Evolutionary conservation across 163 green algal genomes (phyloP).

Genomic region (Scenedesmus sp.): DNA sequence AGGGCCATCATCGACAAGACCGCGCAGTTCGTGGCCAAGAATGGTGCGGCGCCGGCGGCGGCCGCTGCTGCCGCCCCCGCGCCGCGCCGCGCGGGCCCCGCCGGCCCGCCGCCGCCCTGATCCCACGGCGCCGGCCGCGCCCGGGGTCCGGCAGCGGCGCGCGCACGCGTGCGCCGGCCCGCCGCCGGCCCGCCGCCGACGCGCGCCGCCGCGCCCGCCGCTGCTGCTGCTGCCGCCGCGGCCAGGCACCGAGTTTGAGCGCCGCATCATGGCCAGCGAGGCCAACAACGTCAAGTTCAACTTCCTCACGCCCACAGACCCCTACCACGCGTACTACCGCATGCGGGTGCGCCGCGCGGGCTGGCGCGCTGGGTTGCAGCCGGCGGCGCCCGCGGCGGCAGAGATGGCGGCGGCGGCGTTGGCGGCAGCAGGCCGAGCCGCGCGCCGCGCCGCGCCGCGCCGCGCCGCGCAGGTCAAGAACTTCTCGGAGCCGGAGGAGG

Average conservation of each 20-base stretch:
- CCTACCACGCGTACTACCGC: conserved; percentile 98
- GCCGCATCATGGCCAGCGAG: conserved; percentile 92
- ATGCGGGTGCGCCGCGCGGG: conserved; percentile 56
- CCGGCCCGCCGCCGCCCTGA: too few species aligned
- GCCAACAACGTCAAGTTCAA: conserved; percentile 97
- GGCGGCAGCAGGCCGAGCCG: too few species aligned
- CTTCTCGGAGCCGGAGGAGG: conserved; percentile 39
- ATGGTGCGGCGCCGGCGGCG: conserved; percentile 74
- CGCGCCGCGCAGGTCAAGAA: conserved; percentile 53
- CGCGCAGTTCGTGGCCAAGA: conserved; percentile 94
- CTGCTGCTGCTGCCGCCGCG: neutral
- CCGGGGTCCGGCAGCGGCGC: too few species aligned
- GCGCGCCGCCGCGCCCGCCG: neutral
- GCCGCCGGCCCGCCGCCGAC: neutral
- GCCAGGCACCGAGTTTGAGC: conserved; percentile 93
- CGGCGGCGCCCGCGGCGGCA: too few species aligned
- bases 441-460: too few species aligned
- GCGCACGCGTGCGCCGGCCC: too few species aligned
- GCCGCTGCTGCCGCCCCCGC: neutral
- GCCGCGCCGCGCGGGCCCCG: neutral
- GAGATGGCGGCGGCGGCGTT: neutral
- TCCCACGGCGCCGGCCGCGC: too few species aligned
- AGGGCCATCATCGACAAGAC: conserved; percentile 94
- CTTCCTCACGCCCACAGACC: conserved; percentile 84
- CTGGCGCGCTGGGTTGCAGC: too few species aligned